Evolutionary conservation across 768 basidiomycete genomes (phyloP), one percentile per base, ranked within the genome.

Genomic region (Termitomyces titanicus): DNA sequence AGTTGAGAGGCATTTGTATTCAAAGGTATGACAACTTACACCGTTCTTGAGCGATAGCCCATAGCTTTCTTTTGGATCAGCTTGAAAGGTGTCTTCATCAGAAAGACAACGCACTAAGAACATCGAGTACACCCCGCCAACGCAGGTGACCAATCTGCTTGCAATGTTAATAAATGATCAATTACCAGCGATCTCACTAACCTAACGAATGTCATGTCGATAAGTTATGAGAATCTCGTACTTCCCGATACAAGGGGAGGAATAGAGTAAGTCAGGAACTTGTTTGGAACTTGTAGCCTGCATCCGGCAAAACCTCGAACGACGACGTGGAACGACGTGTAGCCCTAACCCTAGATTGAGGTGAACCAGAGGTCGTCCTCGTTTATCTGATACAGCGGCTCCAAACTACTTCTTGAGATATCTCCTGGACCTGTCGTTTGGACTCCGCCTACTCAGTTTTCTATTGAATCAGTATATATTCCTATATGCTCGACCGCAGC

Each of bases 31-130:
- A 9, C 7, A 49, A 71, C 83, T 64, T 70, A 97, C 95, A 69
- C 71, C 95, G 80, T 75, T 98, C 97, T 75, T 99, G 97, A 9
- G 93, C 91, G 42, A 95, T 83, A 11, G 91, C 94, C 93, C 93
- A 92, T 47, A 93, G 69, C 92, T 93, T 55, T 18, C 22, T 40
- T 38, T 46, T 46, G 46, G 25, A 34, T 49, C 59, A 35, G 43
- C 4, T 29, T 13, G 12, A 5, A 13, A 43, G 29, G 12, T 5
- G 24, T 15, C 12, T 17, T 10, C n/a, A 27, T 24, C 51, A 38
- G n/a, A 1, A 56, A 24, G 31, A 50, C 38, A 52, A 68, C 86
- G 70, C 63, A 89, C 89, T 61, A 98, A 76, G 69, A 97, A 98
- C 80, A 94, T 94, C 22, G 88, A 82, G 67, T 98, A 98, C 43